Evolutionary conservation across 805 yeast genomes (phyloP).

Genomic region (Zygosaccharomyces lentus): DNA sequence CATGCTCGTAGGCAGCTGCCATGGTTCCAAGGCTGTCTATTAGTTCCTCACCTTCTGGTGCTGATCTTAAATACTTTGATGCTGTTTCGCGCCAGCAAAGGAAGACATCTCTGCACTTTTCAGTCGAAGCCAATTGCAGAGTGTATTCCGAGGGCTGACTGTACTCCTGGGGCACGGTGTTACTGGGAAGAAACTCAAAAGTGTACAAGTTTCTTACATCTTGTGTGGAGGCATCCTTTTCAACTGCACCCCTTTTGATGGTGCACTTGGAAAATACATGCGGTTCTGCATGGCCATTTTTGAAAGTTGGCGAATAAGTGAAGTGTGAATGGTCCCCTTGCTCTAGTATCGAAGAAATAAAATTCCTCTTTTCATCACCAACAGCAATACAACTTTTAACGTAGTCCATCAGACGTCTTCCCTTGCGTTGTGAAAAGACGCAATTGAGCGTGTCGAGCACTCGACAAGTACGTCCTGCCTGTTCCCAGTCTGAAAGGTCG

Average conservation of each 20-base stretch:
- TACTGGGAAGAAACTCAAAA: slow-evolving; percentile 25
- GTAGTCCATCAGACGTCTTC: slow-evolving; percentile 21
- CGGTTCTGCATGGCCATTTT: slow-evolving; percentile 5
- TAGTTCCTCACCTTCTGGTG: slow-evolving; percentile 49
- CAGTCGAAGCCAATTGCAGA: slow-evolving; percentile 23
- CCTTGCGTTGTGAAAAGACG: slow-evolving; percentile 16
- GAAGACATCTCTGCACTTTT: slow-evolving; percentile 29
- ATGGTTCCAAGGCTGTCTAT: slow-evolving; percentile 45
- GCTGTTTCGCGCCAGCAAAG: slow-evolving; percentile 33
- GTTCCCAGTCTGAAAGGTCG: slow-evolving; percentile 27
- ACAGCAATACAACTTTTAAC: slow-evolving; percentile 19
- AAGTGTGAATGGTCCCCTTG: slow-evolving; percentile 21
- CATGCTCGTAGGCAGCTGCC: slow-evolving; percentile 47
- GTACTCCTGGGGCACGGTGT: slow-evolving; percentile 26
- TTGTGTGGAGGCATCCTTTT: not conserved
- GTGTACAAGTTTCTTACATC: slow-evolving; percentile 15
- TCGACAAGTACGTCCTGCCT: slow-evolving; percentile 22
- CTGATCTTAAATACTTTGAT: slow-evolving; percentile 35
- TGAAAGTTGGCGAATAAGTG: slow-evolving; percentile 14
- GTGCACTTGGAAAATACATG: slow-evolving; percentile 23
- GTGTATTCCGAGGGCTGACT: slow-evolving; percentile 13
- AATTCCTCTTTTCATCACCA: slow-evolving; percentile 23
- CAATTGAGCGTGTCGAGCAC: slow-evolving; percentile 28
- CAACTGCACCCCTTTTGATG: slow-evolving; percentile 16
- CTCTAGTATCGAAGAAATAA: slow-evolving; percentile 22